Evolutionary conservation across 257 asterid genomes (phyloP).

Genomic region (Ocimum tenuiflorum): DNA sequence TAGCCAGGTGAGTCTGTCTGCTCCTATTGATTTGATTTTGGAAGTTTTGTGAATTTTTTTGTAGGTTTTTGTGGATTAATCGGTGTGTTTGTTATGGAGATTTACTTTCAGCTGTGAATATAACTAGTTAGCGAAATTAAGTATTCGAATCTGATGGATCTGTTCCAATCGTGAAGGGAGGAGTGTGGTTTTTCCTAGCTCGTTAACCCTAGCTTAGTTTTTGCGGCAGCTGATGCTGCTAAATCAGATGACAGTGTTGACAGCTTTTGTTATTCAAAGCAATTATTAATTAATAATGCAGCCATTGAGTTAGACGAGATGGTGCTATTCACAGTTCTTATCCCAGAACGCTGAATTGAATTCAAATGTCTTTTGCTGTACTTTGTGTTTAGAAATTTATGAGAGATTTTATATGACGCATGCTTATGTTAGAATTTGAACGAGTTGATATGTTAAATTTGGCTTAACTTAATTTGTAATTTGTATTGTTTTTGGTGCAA

Average conservation of each 20-base stretch:
- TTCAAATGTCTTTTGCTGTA: neutral
- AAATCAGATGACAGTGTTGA: neutral
- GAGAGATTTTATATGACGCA: neutral
- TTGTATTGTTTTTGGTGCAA: neutral
- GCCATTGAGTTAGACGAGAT: neutral
- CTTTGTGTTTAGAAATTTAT: neutral
- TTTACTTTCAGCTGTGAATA: neutral
- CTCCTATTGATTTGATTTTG: neutral
- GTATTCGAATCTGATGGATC: neutral
- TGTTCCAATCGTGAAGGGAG: neutral
- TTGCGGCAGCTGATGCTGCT: neutral
- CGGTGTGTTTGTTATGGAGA: too few species aligned
- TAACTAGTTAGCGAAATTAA: neutral
- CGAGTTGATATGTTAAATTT: too few species aligned
- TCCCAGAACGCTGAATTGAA: neutral
- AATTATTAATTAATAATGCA: neutral
- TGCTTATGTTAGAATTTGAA: too few species aligned
- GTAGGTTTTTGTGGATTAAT: too few species aligned
- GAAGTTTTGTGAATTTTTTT: neutral
- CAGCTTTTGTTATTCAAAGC: neutral
- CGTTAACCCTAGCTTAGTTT: neutral
- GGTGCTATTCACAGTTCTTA: neutral
- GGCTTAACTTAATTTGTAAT: too few species aligned
- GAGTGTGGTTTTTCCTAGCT: neutral
- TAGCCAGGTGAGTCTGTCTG: conserved; percentile 26